Evolutionary conservation across 2,329 filamentous ascomycete species (phyloP), one percentile per base, ranked within the genome.

Genomic region (Talaromyces sp.): DNA sequence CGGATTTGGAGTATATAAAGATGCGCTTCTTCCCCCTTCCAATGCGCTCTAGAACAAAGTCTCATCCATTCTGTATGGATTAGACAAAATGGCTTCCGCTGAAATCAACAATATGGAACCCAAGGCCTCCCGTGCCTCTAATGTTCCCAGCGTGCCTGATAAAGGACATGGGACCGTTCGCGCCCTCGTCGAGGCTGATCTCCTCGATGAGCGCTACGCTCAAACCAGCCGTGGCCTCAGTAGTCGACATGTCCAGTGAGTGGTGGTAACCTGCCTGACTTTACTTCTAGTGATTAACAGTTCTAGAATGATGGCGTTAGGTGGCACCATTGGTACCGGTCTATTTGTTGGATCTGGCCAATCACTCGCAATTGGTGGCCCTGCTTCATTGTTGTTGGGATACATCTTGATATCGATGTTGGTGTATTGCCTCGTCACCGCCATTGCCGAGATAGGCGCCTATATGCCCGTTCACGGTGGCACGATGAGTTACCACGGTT

Each of bases 251-350:
- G 83, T 85, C 4, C 35, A 37, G 35, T 37, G 16, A 37, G 28
- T n/a, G n/a, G n/a, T n/a, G n/a, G n/a, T 28, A 28, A 28, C 28
- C 28, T 28, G 28, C 6, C 28, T 28, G 6, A 3, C 28, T 28
- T 28, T 3, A n/a, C n/a, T n/a, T n/a, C 6, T 6, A 28, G 28
- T 3, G 6, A 28, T 28, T 28, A 28, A 28, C 28, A 28, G 3
- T 28, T 6, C 3, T 3, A 28, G 28, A 28, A 28, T 28, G 72
- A 84, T 86, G 62, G 84, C 84, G 14, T 77, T 86, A 14, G 83
- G 83, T 61, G 83, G 84, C 63, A 84, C 83, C 4, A 86, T 86
- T 63, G 80, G 81, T 44, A 84, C 82, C 2, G 83, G 83, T 64
- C 72, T 84, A 0, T 85, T 86, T 70, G 75, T 86, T 9, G 81